Conservation (phyloP, 2,329 filamentous ascomycete genomes). For the Alternaria triticina region DNA sequence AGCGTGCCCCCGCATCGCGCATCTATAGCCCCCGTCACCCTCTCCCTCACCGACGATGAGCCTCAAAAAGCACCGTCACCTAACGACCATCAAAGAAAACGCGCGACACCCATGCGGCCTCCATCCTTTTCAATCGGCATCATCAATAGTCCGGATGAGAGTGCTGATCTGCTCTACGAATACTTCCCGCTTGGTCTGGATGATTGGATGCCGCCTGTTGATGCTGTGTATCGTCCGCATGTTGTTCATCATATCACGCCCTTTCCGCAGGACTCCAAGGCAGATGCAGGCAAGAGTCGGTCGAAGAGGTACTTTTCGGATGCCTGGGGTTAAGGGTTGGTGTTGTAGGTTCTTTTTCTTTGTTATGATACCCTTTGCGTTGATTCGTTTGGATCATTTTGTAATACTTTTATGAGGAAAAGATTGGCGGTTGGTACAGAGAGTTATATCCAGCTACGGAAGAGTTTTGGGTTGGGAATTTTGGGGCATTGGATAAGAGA, state of each 20-base stretch:
- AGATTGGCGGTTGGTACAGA: not conserved
- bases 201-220: conserved; percentile 90
- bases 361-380: conserved; percentile 9
- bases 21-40: conserved; percentile 58
- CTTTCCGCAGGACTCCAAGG: conserved; percentile 55
- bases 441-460: not conserved
- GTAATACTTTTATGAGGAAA: conserved; percentile 2
- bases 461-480: not conserved
- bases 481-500: not conserved
- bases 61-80: conserved; percentile 50
- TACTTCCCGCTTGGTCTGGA: conserved; percentile 92
- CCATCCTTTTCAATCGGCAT: conserved; percentile 56
- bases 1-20: conserved; percentile 46
- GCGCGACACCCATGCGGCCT: conserved; percentile 49
- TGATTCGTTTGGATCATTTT: conserved; percentile 1
- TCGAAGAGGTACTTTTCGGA: conserved; percentile 60
- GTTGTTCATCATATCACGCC: conserved; percentile 83
- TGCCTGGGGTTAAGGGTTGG: conserved; percentile 19
- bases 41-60: conserved; percentile 64
- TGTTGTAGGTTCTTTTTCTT: not conserved
- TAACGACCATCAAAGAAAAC: conserved; percentile 41
- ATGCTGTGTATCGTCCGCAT: conserved; percentile 88
- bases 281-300: conserved; percentile 50
- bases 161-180: conserved; percentile 86
- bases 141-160: conserved; percentile 72